Evolutionary conservation across 352 stramenopile genomes (phyloP), one percentile per base, ranked within the genome.

Genomic region (Peronospora tabacina): DNA sequence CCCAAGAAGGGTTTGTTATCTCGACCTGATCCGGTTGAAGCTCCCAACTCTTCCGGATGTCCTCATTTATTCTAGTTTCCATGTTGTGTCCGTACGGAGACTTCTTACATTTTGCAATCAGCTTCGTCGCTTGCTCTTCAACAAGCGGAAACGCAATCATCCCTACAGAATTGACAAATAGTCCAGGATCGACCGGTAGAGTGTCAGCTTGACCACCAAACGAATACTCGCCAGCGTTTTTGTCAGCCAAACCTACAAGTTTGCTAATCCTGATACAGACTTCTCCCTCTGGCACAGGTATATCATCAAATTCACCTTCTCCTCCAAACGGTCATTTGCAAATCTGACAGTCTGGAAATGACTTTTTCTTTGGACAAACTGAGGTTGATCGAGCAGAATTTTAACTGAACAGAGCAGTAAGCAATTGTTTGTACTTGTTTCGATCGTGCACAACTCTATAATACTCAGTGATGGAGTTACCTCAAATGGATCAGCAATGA

Each of bases 21-120:
- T 48, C n/a, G 8, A 62, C 28, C 49, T 48, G 54, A 12, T 57
- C 40, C 3, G 48, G 41, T 35, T 37, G 7, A 3, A 62, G 30
- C 22, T 66, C 46, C 58, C 58, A 61, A 17, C 52, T 66, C 12
- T 62, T 63, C 6, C 58, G 47, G 7, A 55, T 47, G 7, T 22
- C 52, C 10, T 66, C 52, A 26, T 66, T 43, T 29, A 63, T 29
- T 7, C 59, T 56, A 3, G 52, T 53, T 19, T 61, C 45, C 45
- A 46, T 51, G 6, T 55, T 61, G 32, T 56, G 46, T 1, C 45
- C 53, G 15, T 56, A 55, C 12, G 52, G 46, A 41, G 57, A 85
- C 72, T 53, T 63, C 13, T 44, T 19, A 41, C 52, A 62, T 19
- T 53, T 35, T 1, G 20, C 20, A 19, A 61, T 50, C n/a, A 65